Conservation (phyloP, 2,329 filamentous ascomycete species). For the Thermothelomyces thermophilus region DNA sequence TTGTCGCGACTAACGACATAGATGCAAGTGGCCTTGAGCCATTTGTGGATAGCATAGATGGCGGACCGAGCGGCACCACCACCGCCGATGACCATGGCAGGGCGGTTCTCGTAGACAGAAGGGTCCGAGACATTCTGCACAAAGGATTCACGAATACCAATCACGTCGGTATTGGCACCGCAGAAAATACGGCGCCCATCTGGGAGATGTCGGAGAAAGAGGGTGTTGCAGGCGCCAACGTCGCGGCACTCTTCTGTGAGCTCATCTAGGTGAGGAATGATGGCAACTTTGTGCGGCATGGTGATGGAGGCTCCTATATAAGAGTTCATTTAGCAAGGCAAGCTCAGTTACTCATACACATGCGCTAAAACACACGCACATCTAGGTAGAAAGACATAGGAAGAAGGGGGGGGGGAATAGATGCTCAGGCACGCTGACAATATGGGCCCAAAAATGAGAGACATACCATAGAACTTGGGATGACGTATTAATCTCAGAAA, state of each 20-base stretch:
- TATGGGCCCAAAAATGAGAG: neutral
- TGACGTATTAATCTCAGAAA: slow-evolving; percentile 49
- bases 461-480: slow-evolving; percentile 55
- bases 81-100: slow-evolving; percentile 68
- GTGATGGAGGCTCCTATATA: slow-evolving; percentile 61
- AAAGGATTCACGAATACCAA: slow-evolving; percentile 71
- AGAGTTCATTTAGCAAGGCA: neutral
- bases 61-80: slow-evolving; percentile 74
- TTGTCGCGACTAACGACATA: slow-evolving; percentile 73
- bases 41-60: slow-evolving; percentile 66
- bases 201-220: slow-evolving; percentile 52
- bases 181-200: slow-evolving; percentile 49
- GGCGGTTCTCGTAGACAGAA: slow-evolving; percentile 47
- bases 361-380: no score
- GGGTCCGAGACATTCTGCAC: slow-evolving; percentile 44
- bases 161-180: slow-evolving; percentile 76
- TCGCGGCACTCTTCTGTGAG: slow-evolving; percentile 65
- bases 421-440: no score
- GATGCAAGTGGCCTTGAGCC: slow-evolving; percentile 59
- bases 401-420: no score
- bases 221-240: slow-evolving; percentile 74
- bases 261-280: slow-evolving; percentile 66
- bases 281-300: slow-evolving; percentile 78
- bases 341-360: no score
- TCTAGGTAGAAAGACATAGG: no score